Percentiles rank a stretch among this genome's conserved stretches.
Conservation (phyloP, 352 stramenopile genomes). For the Phytophthora ramorum region DNA sequence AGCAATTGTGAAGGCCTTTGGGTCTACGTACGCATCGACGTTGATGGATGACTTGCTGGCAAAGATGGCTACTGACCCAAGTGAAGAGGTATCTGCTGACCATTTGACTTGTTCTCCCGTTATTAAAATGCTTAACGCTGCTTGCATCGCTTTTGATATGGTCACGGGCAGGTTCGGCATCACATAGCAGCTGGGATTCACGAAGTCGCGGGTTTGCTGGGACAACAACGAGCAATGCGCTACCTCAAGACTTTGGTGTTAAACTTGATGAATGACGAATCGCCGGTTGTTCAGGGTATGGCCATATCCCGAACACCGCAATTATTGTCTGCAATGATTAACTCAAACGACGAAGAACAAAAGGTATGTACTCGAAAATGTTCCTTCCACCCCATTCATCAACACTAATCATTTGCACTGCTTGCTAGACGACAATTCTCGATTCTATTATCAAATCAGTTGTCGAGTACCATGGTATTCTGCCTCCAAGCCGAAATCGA, state of each 20-base stretch:
- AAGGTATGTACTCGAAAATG: constrained; percentile 47
- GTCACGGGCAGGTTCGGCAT: constrained; percentile 51
- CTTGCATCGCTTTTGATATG: background rate
- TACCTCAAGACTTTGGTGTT: constrained; percentile 72
- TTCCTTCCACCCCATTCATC: background rate
- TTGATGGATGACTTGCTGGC: constrained; percentile 79
- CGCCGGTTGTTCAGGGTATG: constrained; percentile 64
- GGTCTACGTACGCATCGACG: constrained; percentile 52
- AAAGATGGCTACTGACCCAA: constrained; percentile 61
- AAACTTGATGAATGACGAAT: constrained; percentile 73
- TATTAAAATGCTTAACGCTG: background rate
- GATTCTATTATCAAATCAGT: constrained; percentile 71
- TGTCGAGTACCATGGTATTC: constrained; percentile 76
- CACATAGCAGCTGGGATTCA: constrained; percentile 78
- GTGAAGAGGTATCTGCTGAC: constrained; percentile 45
- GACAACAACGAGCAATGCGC: constrained; percentile 60
- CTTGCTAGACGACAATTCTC: constrained; percentile 47
- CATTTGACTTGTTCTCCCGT: background rate
- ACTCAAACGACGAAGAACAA: constrained; percentile 64
- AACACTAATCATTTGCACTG: background rate
- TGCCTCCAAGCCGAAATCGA: constrained; percentile 69
- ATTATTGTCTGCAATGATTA: constrained; percentile 61
- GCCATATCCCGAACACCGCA: constrained; percentile 59
- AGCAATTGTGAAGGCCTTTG: constrained; percentile 78
- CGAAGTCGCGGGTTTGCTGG: constrained; percentile 71